These are phyloP conservation scores for Viridothelium virens DNA, from an alignment of 495 filamentous ascomycete genomes.

Conservation along the genomic window DNA sequence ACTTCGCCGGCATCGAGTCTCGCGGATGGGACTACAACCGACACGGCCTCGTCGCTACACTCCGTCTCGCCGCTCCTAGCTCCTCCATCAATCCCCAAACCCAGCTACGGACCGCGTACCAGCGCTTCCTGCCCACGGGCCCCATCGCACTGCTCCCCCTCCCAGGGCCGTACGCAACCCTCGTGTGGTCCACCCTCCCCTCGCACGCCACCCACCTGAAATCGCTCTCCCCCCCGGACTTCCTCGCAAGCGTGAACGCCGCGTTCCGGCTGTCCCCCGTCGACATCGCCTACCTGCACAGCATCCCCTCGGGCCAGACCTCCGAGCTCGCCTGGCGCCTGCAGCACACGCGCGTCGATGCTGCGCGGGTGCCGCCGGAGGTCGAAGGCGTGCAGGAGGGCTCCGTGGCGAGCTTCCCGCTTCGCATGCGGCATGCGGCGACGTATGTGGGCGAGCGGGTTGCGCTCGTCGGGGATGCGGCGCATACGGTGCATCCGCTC, in stretches of 20 bases:
- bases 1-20: slow-evolving; percentile 76
- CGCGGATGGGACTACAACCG: slow-evolving; percentile 89
- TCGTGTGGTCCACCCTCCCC: slow-evolving; percentile 91
- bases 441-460: slow-evolving; percentile 84
- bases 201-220: slow-evolving; percentile 73
- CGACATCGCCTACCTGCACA: slow-evolving; percentile 75
- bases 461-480: slow-evolving; percentile 82
- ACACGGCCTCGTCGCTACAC: slow-evolving; percentile 83
- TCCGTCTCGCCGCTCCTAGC: slow-evolving; percentile 47
- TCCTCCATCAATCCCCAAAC: slow-evolving; percentile 43
- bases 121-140: slow-evolving; percentile 87
- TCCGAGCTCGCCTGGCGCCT: slow-evolving; percentile 77
- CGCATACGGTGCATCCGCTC: slow-evolving; percentile 88
- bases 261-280: slow-evolving; percentile 75
- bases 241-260: slow-evolving; percentile 83
- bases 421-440: slow-evolving; percentile 82
- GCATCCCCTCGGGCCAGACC: slow-evolving; percentile 49
- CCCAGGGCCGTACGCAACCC: slow-evolving; percentile 68
- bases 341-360: slow-evolving; percentile 54
- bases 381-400: slow-evolving; percentile 65
- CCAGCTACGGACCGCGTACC: slow-evolving; percentile 66
- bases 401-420: slow-evolving; percentile 81
- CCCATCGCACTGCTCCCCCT: slow-evolving; percentile 89
- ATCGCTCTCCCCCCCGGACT: slow-evolving; percentile 58
- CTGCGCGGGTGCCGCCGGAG: slow-evolving; percentile 43